Evolutionary conservation across 2,329 filamentous ascomycete species (phyloP).

Genomic region (Penicillium frequentans): DNA sequence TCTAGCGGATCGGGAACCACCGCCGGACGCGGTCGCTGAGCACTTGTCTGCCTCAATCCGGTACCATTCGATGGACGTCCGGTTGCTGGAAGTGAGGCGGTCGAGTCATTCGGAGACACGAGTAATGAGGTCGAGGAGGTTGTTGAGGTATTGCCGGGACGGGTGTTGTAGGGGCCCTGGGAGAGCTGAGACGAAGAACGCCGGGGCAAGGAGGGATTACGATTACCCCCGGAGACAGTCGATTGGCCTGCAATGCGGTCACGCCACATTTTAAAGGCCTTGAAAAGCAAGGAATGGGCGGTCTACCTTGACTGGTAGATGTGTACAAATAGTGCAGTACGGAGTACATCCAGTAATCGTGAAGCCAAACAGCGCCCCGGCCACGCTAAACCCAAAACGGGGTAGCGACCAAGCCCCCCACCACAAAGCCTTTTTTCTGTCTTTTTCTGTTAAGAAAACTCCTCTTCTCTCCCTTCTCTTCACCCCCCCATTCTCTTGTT

Average conservation of each 20-base stretch:
- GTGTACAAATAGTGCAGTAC: neutral
- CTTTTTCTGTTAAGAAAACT: conserved; percentile 18
- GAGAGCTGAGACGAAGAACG: conserved; percentile 68
- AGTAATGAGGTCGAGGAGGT: conserved; percentile 77
- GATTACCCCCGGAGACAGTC: conserved; percentile 62
- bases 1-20: conserved; percentile 69
- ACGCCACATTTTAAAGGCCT: conserved; percentile 69
- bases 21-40: conserved; percentile 49
- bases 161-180: conserved; percentile 66
- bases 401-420: conserved; percentile 34
- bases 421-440: conserved; percentile 32
- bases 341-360: neutral
- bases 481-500: conserved; percentile 24
- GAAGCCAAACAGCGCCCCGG: conserved; percentile 10
- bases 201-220: conserved; percentile 68
- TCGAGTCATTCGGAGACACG: conserved; percentile 71
- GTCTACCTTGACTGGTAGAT: neutral
- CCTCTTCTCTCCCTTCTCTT: conserved; percentile 27
- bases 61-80: conserved; percentile 68
- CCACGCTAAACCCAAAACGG: conserved; percentile 27
- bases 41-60: conserved; percentile 58
- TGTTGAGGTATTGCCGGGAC: conserved; percentile 67
- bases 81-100: conserved; percentile 68
- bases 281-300: neutral
- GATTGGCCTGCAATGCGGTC: conserved; percentile 78